Base-by-base conservation (phyloP, 2,329 filamentous ascomycete species). In the Fonsecaea pugnacius region DNA sequence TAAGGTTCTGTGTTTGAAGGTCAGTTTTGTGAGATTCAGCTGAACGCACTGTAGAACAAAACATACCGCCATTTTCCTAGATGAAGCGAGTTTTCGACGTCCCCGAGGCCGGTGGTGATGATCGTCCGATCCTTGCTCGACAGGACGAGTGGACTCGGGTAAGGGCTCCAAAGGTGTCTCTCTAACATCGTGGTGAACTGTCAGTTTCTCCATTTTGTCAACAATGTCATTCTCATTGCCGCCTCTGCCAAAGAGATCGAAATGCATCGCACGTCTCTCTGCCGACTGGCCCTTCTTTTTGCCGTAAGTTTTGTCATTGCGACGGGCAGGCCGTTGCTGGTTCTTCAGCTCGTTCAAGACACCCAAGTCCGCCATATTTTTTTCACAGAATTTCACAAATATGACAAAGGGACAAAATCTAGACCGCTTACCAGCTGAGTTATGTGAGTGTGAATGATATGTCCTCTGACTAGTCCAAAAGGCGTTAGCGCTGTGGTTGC, bases 271-370 rank as follows among this genome's bases (percentile, higher is more conserved):
- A 3, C 63, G 55, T 24, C 50, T 33, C 10, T 65, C 54, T 14
- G 65, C 60, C 52, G 52, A 56, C 35, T 52, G 48, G 21, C 60
- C 57, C 56, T 67, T 69, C 52, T 70, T 66, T 46, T 67, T 70
- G 55, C 70, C 65, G 63, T 71, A 71, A 10, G 64, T 67, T 63
- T 70, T 70, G n/a, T 68, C 62, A 36, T 58, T 36, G 46, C 66
- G 65, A 33, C 67, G 65, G 33, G 24, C 33, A 27, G 62, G 66
- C 35, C 61, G 53, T 36, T 64, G 48, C 27, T 66, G 61, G 43
- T 71, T 71, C 30, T 63, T 48, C n/a, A 69, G 57, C 52, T 69
- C 65, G 18, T 56, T 60, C 32, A 71, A 62, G 35, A 67, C 62
- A 14, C 18, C 27, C 12, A 54, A 24, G 14, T 65, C 63, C 33